phyloP scores from a whole-genome alignment of 225 moss, liverwort and hornwort genomes.

The Polytrichum commune region DNA sequence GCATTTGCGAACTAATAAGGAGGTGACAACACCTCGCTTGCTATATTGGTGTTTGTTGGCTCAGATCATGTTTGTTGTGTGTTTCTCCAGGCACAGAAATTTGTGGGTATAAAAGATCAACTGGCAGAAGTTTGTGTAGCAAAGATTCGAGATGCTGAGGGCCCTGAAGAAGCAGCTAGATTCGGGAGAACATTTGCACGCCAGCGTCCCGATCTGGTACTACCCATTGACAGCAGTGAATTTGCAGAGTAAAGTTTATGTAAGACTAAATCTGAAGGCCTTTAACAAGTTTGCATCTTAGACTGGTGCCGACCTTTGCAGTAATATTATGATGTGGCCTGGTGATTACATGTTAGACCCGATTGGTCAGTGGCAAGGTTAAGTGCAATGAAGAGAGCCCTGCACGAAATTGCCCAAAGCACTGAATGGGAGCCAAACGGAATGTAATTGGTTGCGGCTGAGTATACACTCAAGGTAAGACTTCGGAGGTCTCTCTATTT shows the following conservation, averaged over 20 bases:
- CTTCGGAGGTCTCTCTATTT: no score
- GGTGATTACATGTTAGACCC: constrained; percentile 54
- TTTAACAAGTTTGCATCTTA: no score
- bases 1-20: no score
- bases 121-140: constrained; percentile 48
- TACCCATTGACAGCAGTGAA: background rate
- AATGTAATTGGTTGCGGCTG: no score
- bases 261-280: no score
- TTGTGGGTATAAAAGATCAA: constrained; percentile 58
- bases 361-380: constrained; percentile 79
- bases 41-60: no score
- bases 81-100: constrained; percentile 76
- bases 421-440: no score
- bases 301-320: no score
- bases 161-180: constrained; percentile 93
- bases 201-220: constrained; percentile 79
- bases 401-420: no score
- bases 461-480: no score
- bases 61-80: background rate
- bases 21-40: no score
- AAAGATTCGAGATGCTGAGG: constrained; percentile 53
- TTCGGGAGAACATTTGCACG: constrained; percentile 73
- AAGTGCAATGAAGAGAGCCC: constrained; percentile 59
- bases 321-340: background rate
- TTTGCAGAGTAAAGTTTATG: no score